Evolutionary conservation across 257 asterid genomes (phyloP).

Genomic region (Cordia subcordata): DNA sequence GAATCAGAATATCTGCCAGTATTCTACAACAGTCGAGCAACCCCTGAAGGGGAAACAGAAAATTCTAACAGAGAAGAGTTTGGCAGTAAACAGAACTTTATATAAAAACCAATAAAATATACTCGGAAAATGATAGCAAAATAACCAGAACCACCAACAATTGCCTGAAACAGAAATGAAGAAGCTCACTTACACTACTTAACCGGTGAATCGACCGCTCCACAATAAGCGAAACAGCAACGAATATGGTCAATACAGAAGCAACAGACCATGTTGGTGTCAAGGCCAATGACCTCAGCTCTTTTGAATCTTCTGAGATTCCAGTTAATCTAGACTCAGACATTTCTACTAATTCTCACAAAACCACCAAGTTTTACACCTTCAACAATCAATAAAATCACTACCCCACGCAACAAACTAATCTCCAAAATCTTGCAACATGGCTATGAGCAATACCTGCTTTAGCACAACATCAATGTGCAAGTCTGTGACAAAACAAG

Average conservation of each 20-base stretch:
- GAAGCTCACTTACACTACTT: conserved; percentile 54
- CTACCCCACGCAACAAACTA: background rate
- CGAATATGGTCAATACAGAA: conserved; percentile 74
- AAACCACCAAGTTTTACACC: background rate
- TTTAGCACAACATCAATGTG: conserved; percentile 3
- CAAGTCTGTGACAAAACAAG: no score
- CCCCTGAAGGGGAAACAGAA: background rate
- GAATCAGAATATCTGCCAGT: no score
- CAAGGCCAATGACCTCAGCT: conserved; percentile 75
- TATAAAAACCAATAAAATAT: no score
- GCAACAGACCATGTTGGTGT: conserved; percentile 99
- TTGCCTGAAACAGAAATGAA: background rate
- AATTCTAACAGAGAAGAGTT: no score
- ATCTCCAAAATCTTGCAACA: conserved; percentile 8
- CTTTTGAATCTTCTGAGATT: conserved; percentile 36
- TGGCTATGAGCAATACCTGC: background rate
- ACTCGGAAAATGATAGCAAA: background rate
- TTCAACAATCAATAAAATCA: background rate
- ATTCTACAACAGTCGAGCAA: no score
- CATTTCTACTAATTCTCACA: conserved; percentile 17
- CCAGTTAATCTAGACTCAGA: conserved; percentile 19
- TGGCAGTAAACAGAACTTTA: background rate
- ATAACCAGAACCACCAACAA: background rate
- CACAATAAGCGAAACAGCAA: conserved; percentile 86
- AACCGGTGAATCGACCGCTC: conserved; percentile 91